Conservation (phyloP, 495 filamentous ascomycete species). For the Neurospora tetrasperma region DNA sequence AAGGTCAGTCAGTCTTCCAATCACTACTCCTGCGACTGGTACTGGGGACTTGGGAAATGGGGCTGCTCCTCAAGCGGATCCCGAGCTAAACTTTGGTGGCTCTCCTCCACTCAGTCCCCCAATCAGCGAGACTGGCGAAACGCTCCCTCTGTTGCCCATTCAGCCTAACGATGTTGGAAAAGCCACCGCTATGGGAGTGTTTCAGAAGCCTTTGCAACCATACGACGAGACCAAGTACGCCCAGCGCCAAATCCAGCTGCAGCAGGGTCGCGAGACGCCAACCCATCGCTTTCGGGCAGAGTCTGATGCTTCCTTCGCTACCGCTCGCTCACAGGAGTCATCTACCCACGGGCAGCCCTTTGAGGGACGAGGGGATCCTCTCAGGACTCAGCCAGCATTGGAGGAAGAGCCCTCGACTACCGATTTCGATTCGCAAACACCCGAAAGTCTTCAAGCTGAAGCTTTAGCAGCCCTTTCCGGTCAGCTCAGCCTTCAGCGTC, state of each 20-base stretch:
- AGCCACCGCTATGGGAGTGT: slow-evolving; percentile 74
- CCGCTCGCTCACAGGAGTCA: slow-evolving; percentile 24
- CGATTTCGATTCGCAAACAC: slow-evolving; percentile 24
- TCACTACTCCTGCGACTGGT: slow-evolving; percentile 19
- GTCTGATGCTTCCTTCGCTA: slow-evolving; percentile 16
- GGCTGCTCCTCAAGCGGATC: slow-evolving; percentile 23
- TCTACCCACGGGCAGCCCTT: slow-evolving; percentile 14
- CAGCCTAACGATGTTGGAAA: slow-evolving; percentile 74
- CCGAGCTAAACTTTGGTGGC: slow-evolving; percentile 36
- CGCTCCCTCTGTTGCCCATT: slow-evolving; percentile 43
- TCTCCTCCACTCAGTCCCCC: slow-evolving; percentile 64
- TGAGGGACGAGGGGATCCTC: slow-evolving; percentile 10
- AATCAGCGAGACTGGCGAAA: slow-evolving; percentile 56
- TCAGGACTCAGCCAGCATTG: slow-evolving; percentile 8
- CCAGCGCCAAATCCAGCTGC: slow-evolving; percentile 69
- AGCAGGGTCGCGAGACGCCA: slow-evolving; percentile 51
- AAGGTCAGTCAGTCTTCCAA: slow-evolving; percentile 31
- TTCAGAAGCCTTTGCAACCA: slow-evolving; percentile 63
- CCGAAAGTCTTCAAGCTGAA: slow-evolving; percentile 3
- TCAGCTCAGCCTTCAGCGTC: slow-evolving; percentile 26
- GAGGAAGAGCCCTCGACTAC: slow-evolving; percentile 34
- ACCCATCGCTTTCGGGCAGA: slow-evolving; percentile 26
- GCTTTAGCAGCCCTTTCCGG: slow-evolving; percentile 9
- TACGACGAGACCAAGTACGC: slow-evolving; percentile 82
- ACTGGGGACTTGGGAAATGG: slow-evolving; percentile 21